These are phyloP conservation scores for Phyllosticta citriasiana DNA, from an alignment of 2,329 filamentous ascomycete genomes.

Conservation along the genomic window DNA sequence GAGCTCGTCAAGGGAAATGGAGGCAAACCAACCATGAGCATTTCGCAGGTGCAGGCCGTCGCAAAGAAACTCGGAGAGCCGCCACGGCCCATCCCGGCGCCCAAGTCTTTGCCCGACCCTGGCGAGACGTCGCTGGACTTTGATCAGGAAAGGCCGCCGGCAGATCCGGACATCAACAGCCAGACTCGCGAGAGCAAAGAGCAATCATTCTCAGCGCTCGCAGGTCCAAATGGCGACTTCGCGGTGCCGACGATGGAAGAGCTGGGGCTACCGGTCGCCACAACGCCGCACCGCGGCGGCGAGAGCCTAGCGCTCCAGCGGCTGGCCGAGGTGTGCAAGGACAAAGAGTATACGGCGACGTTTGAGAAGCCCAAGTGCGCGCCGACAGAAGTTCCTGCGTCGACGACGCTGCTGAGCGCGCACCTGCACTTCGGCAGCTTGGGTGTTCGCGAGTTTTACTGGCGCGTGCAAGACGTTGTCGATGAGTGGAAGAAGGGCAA, in stretches of 20 bases:
- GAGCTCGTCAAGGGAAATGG: conserved; percentile 53
- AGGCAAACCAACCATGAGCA: conserved; percentile 66
- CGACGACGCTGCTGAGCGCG: conserved; percentile 63
- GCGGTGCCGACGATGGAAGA: conserved; percentile 61
- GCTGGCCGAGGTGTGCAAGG: conserved; percentile 49
- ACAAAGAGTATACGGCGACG: conserved; percentile 58
- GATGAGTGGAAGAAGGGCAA: conserved; percentile 47
- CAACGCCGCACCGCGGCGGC: conserved; percentile 59
- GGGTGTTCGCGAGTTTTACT: conserved; percentile 63
- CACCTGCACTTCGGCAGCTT: conserved; percentile 66
- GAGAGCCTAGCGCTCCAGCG: conserved; percentile 53
- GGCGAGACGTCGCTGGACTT: conserved; percentile 52
- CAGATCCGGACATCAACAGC: conserved; percentile 51
- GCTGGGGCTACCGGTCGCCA: conserved; percentile 44
- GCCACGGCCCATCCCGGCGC: conserved; percentile 50
- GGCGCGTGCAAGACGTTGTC: conserved; percentile 55
- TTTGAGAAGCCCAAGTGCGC: conserved; percentile 70
- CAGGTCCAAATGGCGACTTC: conserved; percentile 60
- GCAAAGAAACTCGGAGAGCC: conserved; percentile 50
- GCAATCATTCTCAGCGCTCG: conserved; percentile 48
- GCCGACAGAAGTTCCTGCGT: conserved; percentile 63
- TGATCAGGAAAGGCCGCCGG: conserved; percentile 43
- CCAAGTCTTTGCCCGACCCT: conserved; percentile 52
- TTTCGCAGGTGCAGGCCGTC: conserved; percentile 48
- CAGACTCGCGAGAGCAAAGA: conserved; percentile 45